Evolutionary conservation across 805 yeast genomes (phyloP), one percentile per base, ranked within the genome.

Genomic region (Geotrichum ghanense): DNA sequence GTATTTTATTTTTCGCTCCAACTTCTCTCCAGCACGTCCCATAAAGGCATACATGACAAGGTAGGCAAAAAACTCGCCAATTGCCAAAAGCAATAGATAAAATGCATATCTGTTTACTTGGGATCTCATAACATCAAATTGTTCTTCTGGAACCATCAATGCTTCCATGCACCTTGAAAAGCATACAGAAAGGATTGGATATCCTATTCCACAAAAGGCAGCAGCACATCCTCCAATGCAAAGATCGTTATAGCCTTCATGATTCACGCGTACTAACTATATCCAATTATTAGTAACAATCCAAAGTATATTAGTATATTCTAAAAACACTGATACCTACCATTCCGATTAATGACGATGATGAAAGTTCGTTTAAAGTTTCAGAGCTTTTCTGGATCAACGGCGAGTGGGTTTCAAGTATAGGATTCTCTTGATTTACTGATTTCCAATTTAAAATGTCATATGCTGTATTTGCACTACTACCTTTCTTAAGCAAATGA

Each of bases 171-270:
- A 53, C 24, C 55, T 57, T 17, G 64, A 65, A 21, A 62, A 60
- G 25, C 64, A 54, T 44, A 63, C 54, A 22, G 64, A 63, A 53
- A 58, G 54, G 4, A 63, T 56, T 14, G 62, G 56, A 48, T 57
- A 63, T 17, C 63, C 64, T 47, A 58, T 55, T 2, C 68, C 68
- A 14, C 53, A 49, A 2, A 53, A 27, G 12, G 54, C 41, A 44
- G 66, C 54, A 10, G 45, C 44, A 20, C 46, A 10, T 6, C 51
- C 48, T 19, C 62, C 61, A 16, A 51, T 10, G 5, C 47, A 3
- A 22, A 59, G 45, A 44, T 49, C 42, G 48, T 44, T 45, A 24
- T 45, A 56, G 47, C 58, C 63, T 17, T 46, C 41, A 14, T 41
- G 41, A 47, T 56, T 58, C 14, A 59, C 48, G 10, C 43, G 24